phyloP scores from a whole-genome alignment of 169 alveolate genomes.

The Cardiosporidium cionae region DNA sequence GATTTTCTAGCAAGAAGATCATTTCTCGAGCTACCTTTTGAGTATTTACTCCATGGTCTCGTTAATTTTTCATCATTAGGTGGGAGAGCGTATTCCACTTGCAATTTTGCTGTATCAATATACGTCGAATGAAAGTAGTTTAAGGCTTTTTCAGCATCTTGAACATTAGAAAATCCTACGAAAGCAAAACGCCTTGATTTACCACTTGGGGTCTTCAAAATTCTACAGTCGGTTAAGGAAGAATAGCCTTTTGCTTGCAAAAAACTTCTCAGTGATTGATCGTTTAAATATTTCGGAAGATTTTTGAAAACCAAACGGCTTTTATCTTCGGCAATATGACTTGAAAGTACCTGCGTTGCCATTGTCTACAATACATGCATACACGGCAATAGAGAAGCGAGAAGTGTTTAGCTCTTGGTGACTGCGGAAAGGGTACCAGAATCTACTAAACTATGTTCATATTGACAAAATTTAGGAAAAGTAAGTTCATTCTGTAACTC shows the following conservation, averaged over 20 bases:
- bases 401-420: too few relatives aligned
- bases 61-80: too few relatives aligned
- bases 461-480: too few relatives aligned
- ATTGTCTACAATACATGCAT: too few relatives aligned
- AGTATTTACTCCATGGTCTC: constrained; percentile 53
- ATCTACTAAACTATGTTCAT: too few relatives aligned
- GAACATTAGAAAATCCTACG: constrained; percentile 51
- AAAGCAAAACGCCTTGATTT: constrained; percentile 54
- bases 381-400: too few relatives aligned
- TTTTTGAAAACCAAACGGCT: constrained; percentile 55
- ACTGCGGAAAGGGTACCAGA: too few relatives aligned
- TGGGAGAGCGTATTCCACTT: constrained; percentile 57
- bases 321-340: too few relatives aligned
- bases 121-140: constrained; percentile 47
- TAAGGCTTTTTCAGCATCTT: constrained; percentile 42
- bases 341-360: too few relatives aligned
- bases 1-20: too few relatives aligned
- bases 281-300: constrained; percentile 58
- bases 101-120: constrained; percentile 48
- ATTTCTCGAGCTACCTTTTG: too few relatives aligned
- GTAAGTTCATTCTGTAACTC: too few relatives aligned
- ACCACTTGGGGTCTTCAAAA: constrained; percentile 1
- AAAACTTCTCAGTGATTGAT: constrained; percentile 48
- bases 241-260: constrained; percentile 22
- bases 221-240: not conserved